Percentiles rank a stretch among this genome's conserved stretches.
Evolutionary conservation across 2,329 filamentous ascomycete genomes (phyloP).

Genomic region (Cercospora zeae-maydis): DNA sequence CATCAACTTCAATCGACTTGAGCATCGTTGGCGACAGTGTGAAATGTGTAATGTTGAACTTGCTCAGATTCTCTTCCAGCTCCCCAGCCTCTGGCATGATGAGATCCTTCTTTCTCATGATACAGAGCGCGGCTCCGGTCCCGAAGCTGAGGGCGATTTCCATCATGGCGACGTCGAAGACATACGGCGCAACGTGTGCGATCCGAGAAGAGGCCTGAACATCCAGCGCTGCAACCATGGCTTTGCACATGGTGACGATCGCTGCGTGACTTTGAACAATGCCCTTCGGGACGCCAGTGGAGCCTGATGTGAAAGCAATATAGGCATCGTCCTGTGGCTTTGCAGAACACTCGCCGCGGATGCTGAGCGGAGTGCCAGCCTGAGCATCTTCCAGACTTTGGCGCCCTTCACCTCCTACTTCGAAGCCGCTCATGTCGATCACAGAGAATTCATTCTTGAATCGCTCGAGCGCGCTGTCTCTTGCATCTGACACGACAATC

Average conservation of each 20-base stretch:
- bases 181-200: not conserved
- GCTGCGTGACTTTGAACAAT: not conserved
- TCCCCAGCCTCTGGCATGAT: not conserved
- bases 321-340: not conserved
- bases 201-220: not conserved
- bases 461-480: not conserved
- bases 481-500: not conserved
- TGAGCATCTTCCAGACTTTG: not conserved
- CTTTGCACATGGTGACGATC: not conserved
- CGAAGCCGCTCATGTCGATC: not conserved
- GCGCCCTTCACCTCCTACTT: not conserved
- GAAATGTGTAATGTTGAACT: not conserved
- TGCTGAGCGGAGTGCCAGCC: not conserved
- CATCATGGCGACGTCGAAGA: not conserved
- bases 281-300: not conserved
- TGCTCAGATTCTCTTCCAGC: not conserved
- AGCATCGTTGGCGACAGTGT: not conserved
- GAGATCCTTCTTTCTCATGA: not conserved
- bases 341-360: not conserved
- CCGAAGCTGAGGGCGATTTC: not conserved
- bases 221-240: not conserved
- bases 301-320: not conserved
- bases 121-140: not conserved
- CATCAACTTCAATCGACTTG: not conserved
- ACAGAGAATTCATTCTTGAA: not conserved